Conservation (phyloP, 768 basidiomycete genomes). For the Kwoniella dejecticola region DNA sequence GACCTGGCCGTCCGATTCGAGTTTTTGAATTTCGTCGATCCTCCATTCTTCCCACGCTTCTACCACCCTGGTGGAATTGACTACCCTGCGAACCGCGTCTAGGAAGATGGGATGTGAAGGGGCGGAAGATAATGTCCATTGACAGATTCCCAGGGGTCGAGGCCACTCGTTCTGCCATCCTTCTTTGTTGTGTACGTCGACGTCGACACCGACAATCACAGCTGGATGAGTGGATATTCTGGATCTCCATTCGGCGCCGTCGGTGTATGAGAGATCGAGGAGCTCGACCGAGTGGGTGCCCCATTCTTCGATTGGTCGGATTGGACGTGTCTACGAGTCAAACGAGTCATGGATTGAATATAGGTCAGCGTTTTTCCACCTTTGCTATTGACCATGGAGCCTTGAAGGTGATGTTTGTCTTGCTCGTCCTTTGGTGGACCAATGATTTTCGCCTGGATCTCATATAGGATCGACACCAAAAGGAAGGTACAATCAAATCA, state of each 20-base stretch:
- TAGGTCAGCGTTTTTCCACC: background rate
- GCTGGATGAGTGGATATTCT: slow-evolving; percentile 32
- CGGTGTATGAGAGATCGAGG: slow-evolving; percentile 31
- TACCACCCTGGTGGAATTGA: slow-evolving; percentile 41
- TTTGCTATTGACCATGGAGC: too few species aligned
- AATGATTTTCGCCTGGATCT: too few species aligned
- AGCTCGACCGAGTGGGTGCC: slow-evolving; percentile 35
- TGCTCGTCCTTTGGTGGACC: too few species aligned
- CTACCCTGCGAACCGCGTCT: slow-evolving; percentile 44
- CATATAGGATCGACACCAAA: too few species aligned
- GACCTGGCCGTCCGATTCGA: slow-evolving; percentile 13
- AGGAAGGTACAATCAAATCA: background rate
- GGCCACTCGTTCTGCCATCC: slow-evolving; percentile 37
- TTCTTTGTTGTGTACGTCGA: slow-evolving; percentile 35
- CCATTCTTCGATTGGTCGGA: slow-evolving; percentile 46
- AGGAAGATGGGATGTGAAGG: slow-evolving; percentile 52
- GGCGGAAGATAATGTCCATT: slow-evolving; percentile 52
- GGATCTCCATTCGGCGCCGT: slow-evolving; percentile 32
- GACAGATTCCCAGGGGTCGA: slow-evolving; percentile 45
- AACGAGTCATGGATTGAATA: background rate
- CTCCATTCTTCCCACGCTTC: slow-evolving; percentile 32
- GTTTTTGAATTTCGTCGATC: slow-evolving; percentile 12
- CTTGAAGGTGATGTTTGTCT: too few species aligned
- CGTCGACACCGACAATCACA: slow-evolving; percentile 44
- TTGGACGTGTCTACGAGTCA: slow-evolving; percentile 30